Evolutionary conservation across 2,329 filamentous ascomycete genomes (phyloP).

Genomic region (Phialophora expanda): DNA sequence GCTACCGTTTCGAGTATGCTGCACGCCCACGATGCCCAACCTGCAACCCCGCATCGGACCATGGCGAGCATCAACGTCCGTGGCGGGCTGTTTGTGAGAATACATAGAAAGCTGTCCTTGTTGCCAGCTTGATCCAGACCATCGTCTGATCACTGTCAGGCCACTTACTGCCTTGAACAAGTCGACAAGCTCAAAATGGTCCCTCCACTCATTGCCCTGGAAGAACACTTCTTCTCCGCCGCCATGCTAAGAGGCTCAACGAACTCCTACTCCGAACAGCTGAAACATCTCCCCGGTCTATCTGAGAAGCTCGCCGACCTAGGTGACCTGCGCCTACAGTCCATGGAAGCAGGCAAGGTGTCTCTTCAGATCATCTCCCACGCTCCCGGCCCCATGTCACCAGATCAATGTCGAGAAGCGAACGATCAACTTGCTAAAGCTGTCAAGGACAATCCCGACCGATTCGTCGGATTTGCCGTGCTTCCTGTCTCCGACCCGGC

Average conservation of each 20-base stretch:
- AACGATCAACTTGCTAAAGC: slow-evolving; percentile 35
- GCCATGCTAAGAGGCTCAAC: slow-evolving; percentile 20
- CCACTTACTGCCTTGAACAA: neutral
- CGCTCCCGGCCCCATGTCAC: slow-evolving; percentile 27
- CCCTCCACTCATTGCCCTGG: slow-evolving; percentile 35
- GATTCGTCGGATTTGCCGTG: slow-evolving; percentile 52
- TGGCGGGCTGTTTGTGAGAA: neutral
- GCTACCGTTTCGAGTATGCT: neutral
- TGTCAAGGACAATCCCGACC: slow-evolving; percentile 42
- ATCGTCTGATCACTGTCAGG: neutral
- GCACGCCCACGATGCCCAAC: neutral
- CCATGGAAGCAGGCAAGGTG: slow-evolving; percentile 34
- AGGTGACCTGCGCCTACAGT: slow-evolving; percentile 24
- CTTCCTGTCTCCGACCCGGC: slow-evolving; percentile 49
- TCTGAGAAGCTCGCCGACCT: slow-evolving; percentile 34
- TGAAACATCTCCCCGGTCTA: slow-evolving; percentile 32
- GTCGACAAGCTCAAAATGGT: slow-evolving; percentile 17
- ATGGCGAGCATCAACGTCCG: neutral
- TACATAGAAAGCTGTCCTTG: too few species aligned
- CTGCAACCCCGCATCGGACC: neutral
- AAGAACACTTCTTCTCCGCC: slow-evolving; percentile 38
- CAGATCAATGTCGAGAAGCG: slow-evolving; percentile 27
- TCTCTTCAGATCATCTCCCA: slow-evolving; percentile 37
- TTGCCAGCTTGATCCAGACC: neutral
- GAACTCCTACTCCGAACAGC: slow-evolving; percentile 31